These are phyloP conservation scores for Daedaleopsis nitida DNA, from an alignment of 768 basidiomycete genomes.

Conservation along the genomic window DNA sequence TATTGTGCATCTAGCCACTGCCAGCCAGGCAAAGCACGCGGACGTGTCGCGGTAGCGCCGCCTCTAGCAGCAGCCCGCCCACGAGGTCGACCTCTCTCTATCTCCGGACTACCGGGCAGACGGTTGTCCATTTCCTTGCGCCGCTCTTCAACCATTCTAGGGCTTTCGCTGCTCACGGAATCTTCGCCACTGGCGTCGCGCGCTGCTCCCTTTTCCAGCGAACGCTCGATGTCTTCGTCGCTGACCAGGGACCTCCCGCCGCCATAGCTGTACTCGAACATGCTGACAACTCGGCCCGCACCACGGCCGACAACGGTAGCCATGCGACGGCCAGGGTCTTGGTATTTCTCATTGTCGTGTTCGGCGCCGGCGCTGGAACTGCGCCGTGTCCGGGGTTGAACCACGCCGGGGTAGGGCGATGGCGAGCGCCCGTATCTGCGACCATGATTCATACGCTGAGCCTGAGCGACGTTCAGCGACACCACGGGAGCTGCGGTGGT, in stretches of 20 bases:
- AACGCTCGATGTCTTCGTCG: conserved; percentile 21
- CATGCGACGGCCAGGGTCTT: conserved; percentile 8
- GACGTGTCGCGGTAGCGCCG: background rate
- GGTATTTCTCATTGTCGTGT: background rate
- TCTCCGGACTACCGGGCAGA: background rate
- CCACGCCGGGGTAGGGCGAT: conserved; percentile 8
- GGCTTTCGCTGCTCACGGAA: background rate
- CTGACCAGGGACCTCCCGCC: conserved; percentile 14
- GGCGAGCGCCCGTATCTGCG: background rate
- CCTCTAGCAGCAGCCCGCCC: conserved; percentile 3
- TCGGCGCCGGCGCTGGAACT: conserved; percentile 11
- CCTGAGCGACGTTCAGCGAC: conserved; percentile 18
- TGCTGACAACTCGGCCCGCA: conserved; percentile 12
- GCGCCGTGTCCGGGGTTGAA: conserved; percentile 1
- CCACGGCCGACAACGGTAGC: conserved; percentile 16
- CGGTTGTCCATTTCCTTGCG: background rate
- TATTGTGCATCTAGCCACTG: conserved; percentile 4
- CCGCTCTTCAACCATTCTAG: background rate
- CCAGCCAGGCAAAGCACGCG: background rate
- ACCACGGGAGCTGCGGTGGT: conserved; percentile 16
- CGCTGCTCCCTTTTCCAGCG: conserved; percentile 15
- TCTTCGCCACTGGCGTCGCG: background rate
- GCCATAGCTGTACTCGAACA: background rate
- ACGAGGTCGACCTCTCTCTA: conserved; percentile 12
- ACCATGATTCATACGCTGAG: conserved; percentile 5